These are phyloP conservation scores for Macrophomina pseudophaseolina DNA, from an alignment of 2,329 filamentous ascomycete species.

Conservation along the genomic window DNA sequence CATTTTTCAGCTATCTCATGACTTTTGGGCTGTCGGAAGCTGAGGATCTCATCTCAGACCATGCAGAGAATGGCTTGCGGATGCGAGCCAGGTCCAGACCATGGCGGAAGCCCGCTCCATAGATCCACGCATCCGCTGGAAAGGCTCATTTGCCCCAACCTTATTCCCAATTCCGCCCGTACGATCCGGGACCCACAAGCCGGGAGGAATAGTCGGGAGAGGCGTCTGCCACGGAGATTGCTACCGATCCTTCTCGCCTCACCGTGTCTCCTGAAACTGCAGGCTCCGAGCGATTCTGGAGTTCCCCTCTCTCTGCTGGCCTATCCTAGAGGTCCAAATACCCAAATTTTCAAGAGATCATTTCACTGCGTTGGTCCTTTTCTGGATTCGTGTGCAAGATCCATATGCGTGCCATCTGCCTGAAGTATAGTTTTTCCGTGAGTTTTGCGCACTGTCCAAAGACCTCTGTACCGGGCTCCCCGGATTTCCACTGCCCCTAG, in stretches of 20 bases:
- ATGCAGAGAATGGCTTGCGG: background rate
- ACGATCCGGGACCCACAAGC: conserved; percentile 16
- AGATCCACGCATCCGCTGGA: conserved; percentile 6
- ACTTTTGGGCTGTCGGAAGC: background rate
- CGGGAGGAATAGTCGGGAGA: background rate
- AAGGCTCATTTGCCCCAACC: background rate
- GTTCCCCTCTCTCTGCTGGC: background rate
- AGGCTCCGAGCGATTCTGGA: conserved; percentile 6
- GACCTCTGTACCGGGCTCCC: background rate
- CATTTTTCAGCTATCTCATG: background rate
- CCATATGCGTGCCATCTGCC: conserved; percentile 4
- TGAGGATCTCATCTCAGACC: background rate
- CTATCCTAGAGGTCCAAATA: background rate
- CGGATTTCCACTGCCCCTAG: conserved; percentile 2
- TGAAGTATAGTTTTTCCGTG: background rate
- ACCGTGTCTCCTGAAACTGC: background rate
- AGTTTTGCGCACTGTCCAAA: background rate
- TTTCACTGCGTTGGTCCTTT: background rate
- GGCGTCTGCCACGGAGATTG: conserved; percentile 14
- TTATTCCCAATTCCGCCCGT: conserved; percentile 3
- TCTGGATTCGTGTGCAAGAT: background rate
- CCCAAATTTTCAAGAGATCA: background rate
- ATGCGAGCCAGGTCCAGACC: conserved; percentile 6
- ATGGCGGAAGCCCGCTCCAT: background rate
- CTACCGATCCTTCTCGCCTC: conserved; percentile 13